Evolutionary conservation across 2,329 filamentous ascomycete genomes (phyloP), one percentile per base, ranked within the genome.

Genomic region (Nannizziopsis barbatae): DNA sequence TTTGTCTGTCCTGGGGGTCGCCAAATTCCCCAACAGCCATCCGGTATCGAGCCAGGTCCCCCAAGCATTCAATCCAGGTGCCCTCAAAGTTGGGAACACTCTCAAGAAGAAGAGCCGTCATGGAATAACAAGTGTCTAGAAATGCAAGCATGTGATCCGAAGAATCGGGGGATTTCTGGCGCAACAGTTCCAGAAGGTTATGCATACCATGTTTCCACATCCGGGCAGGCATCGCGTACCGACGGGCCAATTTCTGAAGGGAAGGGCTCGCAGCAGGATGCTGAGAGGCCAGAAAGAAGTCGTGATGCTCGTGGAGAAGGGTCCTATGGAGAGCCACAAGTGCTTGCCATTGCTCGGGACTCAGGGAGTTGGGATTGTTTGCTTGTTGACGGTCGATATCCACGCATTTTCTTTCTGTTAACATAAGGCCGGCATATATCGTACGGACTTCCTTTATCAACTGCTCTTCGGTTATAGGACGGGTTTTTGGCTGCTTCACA

Each of bases 201-300:
- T 93, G 87, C 2, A 96, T 95, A 0, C 86, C 90, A 57, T 94
- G 86, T 0, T 86, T 75, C 92, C 90, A 96, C 85, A 96, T 92
- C 0, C 90, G 73, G 0, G 86, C 87, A 0, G 90, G 89, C 86
- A 96, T 95, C 0, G 81, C 80, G 56, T 95, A 95, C 52, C 92
- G 92, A 0, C 76, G 75, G 0, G 88, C 83, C 0, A 95, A 65
- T 0, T 78, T 71, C 2, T 77, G 74, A 0, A 96, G 62, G 0
- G 81, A 78, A 0, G 74, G 73, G 18, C 75, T 84, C 0, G 87
- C 86, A 0, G 81, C 83, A 0, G 87, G 89, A 59, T 96, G 88
- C 56, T 95, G 88, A 0, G 80, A 85, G 0, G 89, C 89, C 0
- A 95, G 70, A 50, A 95, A 89, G 58, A 90, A 90, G 52, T 90